phyloP scores from a whole-genome alignment of 139 green algal species.

The Yamagishiella unicocca region DNA sequence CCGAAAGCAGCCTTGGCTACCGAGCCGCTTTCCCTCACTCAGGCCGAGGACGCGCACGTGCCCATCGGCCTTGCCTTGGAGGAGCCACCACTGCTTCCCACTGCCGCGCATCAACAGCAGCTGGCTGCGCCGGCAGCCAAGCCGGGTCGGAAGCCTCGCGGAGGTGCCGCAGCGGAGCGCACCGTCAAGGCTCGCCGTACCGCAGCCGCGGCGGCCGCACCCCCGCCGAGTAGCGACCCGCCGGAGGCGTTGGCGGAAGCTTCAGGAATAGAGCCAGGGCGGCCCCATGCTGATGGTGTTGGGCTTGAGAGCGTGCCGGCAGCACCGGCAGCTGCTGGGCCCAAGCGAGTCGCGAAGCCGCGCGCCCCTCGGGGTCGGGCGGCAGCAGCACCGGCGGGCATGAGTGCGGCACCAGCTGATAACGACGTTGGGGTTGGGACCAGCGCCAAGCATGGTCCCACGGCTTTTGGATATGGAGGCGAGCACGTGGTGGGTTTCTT shows the following conservation, averaged over 20 bases:
- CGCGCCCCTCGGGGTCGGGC: no score
- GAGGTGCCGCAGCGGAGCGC: background rate
- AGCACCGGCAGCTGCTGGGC: no score
- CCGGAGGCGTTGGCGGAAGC: background rate
- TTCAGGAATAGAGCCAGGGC: no score
- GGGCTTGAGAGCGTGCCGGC: no score
- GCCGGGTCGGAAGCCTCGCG: background rate
- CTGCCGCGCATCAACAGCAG: background rate
- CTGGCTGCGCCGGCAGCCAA: background rate
- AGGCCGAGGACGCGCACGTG: background rate
- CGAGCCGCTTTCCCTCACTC: background rate
- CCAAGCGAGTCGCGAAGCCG: background rate
- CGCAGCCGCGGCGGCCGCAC: background rate
- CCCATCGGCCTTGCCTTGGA: background rate
- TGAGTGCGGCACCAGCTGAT: background rate
- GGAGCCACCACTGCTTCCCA: no score
- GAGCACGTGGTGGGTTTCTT: no score
- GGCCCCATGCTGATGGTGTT: background rate
- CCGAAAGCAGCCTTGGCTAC: background rate
- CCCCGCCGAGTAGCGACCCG: background rate
- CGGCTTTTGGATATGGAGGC: background rate
- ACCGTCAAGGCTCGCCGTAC: background rate
- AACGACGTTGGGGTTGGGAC: background rate
- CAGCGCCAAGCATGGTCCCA: background rate
- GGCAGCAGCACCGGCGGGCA: no score